Evolutionary conservation across 202 grass and related monocot genomes (phyloP), one percentile per base, ranked within the genome.

Genomic region (Hordeum pubiflorum): DNA sequence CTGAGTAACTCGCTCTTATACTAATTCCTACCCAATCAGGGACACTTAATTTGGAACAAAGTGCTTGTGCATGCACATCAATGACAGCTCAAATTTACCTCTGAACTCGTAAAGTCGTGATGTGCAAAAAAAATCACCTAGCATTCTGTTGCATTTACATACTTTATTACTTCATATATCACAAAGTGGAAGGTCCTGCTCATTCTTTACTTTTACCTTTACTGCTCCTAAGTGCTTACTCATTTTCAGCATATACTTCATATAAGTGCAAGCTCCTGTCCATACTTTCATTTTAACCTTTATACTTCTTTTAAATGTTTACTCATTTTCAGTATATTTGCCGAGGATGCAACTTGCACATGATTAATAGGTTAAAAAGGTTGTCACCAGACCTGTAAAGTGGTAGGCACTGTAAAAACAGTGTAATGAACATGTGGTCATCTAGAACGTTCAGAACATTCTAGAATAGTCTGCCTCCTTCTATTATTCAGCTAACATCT

Each of bases 401-500:
- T 26, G 46, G 21, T 36, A 38, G 33, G 3, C 59, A 58, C 20
- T 56, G 13, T 23, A 58, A 32, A 76, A 72, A 60, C 27, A 21
- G 7, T 58, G 18, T 50, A 33, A 74, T 68, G 11, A 63, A 15
- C 48, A 67, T 59, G 9, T 24, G 57, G 9, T 24, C 20, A 58
- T 58, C 9, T 58, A 20, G 26, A 37, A 52, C 12, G 26, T 67
- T 77, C 2, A 81, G 43, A 77, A 40, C 63, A 10, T 62, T 15
- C 23, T 63, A 39, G 34, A 80, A 56, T 57, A 74, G 3, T 84
- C 1, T 81, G 10, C 36, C 50, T 70, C 55, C 57, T 63, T n/a
- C 20, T 29, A 82, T 74, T 29, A 43, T 70, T 79, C 10, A 76
- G 5, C 32, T 76, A 78, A 69, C 8, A 46, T 81, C 56, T 82